Base-by-base conservation (phyloP, 2,329 filamentous ascomycete genomes). In the Colletotrichum neosansevieriae region DNA sequence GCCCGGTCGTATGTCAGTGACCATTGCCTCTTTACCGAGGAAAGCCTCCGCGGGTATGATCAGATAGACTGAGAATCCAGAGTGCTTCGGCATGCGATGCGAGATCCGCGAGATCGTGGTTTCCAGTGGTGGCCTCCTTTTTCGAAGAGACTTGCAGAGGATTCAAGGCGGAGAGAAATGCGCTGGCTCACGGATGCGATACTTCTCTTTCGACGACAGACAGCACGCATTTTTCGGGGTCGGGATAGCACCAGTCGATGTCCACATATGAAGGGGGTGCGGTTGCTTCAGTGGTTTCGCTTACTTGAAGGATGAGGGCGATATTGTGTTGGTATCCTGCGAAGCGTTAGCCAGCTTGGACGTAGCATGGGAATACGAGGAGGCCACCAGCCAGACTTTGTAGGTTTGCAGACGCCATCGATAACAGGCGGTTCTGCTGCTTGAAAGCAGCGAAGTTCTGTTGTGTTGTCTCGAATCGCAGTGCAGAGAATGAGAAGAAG, bases 351-450 rank as follows among this genome's bases (percentile, higher is more conserved):
- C 9, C 5, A 32, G 17, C 34, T 40, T 1, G 0, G 78, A 77
- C 32, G 17, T 6, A 21, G n/a, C 13, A 13, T 5, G 5, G n/a
- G 19, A 29, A 29, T 1, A 32, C 17, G 11, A 34, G 13, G 11
- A 2, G 1, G 44, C 72, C 40, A 72, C 81, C 81, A 80, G 54
- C 82, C 82, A 13, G 83, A 83, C 65, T 86, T 86, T 71, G 76
- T 81, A 1, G 83, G 83, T 67, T 86, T 87, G 15, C 75, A 76
- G 3, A 82, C 78, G 2, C 83, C 83, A 61, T 84, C 80, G 56
- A 85, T 81, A 4, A 82, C 38, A 0, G 84, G 83, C 4, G 83
- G 80, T 2, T 83, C 79, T 51, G 84, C 76, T 4, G 77, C 82
- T 72, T 86, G 83, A 61, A 82, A 82, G 1, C 77, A 4, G 83